Conservation (phyloP, 179 eudicot genomes). For the Corrigiola litoralis region DNA sequence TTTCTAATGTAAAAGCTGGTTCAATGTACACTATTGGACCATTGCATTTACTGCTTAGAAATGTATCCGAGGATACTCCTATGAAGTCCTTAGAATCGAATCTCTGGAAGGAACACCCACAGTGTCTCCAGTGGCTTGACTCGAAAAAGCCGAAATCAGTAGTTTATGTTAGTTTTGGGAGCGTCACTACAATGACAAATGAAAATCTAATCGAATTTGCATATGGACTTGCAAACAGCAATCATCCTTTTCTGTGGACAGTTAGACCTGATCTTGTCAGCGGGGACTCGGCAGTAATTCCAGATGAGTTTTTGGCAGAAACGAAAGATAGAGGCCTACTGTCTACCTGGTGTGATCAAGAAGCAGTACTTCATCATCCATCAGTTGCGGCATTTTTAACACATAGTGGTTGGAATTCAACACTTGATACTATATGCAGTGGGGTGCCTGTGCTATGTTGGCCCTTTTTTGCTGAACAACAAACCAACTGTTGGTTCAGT, state of each 20-base stretch:
- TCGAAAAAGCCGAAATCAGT: too few species aligned
- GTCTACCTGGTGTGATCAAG: constrained; percentile 7
- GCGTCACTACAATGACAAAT: constrained; percentile 27
- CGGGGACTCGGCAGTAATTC: constrained; percentile 15
- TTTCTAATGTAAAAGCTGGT: constrained; percentile 3
- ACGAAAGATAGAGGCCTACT: constrained; percentile 3
- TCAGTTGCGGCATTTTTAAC: constrained; percentile 4
- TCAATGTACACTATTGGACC: constrained; percentile 19
- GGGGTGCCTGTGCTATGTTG: constrained; percentile 42
- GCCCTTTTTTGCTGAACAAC: constrained; percentile 46
- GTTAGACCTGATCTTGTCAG: constrained; percentile 28
- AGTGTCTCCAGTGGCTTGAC: constrained; percentile 35
- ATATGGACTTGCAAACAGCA: too few species aligned
- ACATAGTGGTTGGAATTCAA: too few species aligned
- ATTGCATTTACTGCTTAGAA: neutral
- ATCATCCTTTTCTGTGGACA: constrained; percentile 35
- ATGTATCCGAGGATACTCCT: neutral
- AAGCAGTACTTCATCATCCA: neutral
- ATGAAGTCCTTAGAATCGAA: constrained; percentile 12
- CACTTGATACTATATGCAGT: constrained; percentile 20
- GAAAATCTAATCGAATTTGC: constrained; percentile 30
- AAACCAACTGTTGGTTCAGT: constrained; percentile 28
- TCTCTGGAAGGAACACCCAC: constrained; percentile 28
- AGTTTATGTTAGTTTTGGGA: constrained; percentile 38
- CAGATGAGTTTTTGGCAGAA: neutral